These are phyloP conservation scores for Colletotrichum gloeosporioides DNA, from an alignment of 2,329 filamentous ascomycete species.

Conservation along the genomic window DNA sequence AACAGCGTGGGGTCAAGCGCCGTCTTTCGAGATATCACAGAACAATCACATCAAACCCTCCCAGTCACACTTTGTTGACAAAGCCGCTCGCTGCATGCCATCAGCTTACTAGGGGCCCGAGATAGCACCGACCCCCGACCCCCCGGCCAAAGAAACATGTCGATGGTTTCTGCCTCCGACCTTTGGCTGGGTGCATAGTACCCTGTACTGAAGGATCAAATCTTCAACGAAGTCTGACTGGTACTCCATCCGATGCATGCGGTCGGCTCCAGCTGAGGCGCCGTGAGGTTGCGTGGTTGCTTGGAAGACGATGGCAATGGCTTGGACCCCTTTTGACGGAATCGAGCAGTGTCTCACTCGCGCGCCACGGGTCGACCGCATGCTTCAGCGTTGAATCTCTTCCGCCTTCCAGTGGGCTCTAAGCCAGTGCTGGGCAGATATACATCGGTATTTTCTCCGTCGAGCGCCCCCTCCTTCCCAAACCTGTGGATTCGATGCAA, in stretches of 20 bases:
- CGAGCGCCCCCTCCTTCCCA: background rate
- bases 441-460: background rate
- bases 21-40: background rate
- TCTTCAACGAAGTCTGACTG: background rate
- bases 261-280: background rate
- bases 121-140: background rate
- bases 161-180: background rate
- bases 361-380: background rate
- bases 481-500: background rate
- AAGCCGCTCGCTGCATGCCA: background rate
- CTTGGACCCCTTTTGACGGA: background rate
- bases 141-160: background rate
- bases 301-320: background rate
- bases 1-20: background rate
- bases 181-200: background rate
- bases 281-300: background rate
- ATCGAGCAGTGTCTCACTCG: background rate
- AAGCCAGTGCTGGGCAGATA: background rate
- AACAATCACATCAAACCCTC: background rate
- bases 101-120: slow-evolving; percentile 2
- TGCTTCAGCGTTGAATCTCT: background rate
- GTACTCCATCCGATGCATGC: background rate
- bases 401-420: background rate
- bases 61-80: background rate
- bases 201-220: background rate